Conservation (phyloP, 805 yeast species). For the Suhomyces faveliae region DNA sequence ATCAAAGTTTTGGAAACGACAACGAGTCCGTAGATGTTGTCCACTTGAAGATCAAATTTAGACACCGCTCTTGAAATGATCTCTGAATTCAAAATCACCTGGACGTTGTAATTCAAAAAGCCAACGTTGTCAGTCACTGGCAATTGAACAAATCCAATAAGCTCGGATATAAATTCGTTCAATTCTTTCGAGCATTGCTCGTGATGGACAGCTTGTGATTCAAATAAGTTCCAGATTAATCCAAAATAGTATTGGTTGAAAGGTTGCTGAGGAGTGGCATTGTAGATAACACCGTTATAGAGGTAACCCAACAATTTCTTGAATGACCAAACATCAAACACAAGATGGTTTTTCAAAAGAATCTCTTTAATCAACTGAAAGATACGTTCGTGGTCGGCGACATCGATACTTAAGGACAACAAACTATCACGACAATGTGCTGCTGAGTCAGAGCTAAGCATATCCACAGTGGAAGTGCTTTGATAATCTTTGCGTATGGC, state of each 20-base stretch:
- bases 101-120: slow-evolving; percentile 14
- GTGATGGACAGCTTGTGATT: slow-evolving; percentile 31
- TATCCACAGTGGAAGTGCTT: slow-evolving; percentile 6
- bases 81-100: slow-evolving; percentile 28
- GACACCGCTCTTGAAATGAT: slow-evolving; percentile 27
- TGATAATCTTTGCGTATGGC: slow-evolving; percentile 39
- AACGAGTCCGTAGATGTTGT: slow-evolving; percentile 34
- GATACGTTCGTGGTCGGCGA: slow-evolving; percentile 32
- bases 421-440: slow-evolving; percentile 27
- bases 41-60: slow-evolving; percentile 24
- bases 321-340: slow-evolving; percentile 27
- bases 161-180: slow-evolving; percentile 33
- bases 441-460: not conserved
- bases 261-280: slow-evolving; percentile 14
- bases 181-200: slow-evolving; percentile 16
- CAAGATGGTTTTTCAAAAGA: slow-evolving; percentile 28
- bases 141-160: slow-evolving; percentile 20
- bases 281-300: slow-evolving; percentile 22
- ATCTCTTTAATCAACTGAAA: slow-evolving; percentile 38
- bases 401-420: slow-evolving; percentile 30
- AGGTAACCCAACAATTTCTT: slow-evolving; percentile 32
- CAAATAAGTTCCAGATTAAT: slow-evolving; percentile 33
- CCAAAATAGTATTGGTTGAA: slow-evolving; percentile 28
- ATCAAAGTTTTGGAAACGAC: slow-evolving; percentile 22
- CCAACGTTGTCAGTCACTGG: slow-evolving; percentile 9